phyloP scores from a whole-genome alignment of 129 eudicot genomes.

The Tagetes patula region DNA sequence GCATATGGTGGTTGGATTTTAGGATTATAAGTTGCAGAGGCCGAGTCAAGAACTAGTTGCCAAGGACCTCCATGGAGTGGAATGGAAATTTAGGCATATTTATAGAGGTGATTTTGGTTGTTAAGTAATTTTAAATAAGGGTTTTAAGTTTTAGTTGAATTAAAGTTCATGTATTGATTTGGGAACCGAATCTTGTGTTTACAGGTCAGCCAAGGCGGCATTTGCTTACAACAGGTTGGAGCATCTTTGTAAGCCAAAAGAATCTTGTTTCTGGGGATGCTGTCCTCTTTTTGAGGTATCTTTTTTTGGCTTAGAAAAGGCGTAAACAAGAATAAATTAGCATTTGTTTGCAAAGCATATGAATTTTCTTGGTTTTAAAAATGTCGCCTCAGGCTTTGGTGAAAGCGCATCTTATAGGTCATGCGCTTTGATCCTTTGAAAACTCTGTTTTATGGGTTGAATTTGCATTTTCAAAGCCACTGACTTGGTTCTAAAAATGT shows the following conservation, averaged over 20 bases:
- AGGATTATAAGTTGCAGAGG: constrained; percentile 90
- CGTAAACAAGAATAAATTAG: neutral
- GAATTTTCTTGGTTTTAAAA: no score
- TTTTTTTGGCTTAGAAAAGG: constrained; percentile 6
- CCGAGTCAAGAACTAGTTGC: constrained; percentile 95
- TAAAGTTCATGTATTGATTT: constrained; percentile 4
- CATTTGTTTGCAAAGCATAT: neutral
- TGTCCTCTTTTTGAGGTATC: constrained; percentile 87
- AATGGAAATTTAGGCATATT: constrained; percentile 93
- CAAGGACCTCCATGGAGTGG: constrained; percentile 90
- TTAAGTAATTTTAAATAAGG: constrained; percentile 12
- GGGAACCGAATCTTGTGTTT: constrained; percentile 8
- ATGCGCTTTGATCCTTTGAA: no score
- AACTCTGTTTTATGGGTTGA: no score
- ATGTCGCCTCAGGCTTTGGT: no score
- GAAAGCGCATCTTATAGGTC: no score
- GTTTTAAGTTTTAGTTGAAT: neutral
- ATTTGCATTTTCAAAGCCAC: no score
- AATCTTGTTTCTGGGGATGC: constrained; percentile 94
- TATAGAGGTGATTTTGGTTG: constrained; percentile 65
- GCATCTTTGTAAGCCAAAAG: constrained; percentile 92
- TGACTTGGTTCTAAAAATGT: no score
- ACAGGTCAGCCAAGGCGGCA: constrained; percentile 97
- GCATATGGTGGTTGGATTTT: constrained; percentile 9
- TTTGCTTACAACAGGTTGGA: constrained; percentile 98